These are phyloP conservation scores for Alternaria rosae DNA, from an alignment of 2,329 filamentous ascomycete species.

Conservation along the genomic window DNA sequence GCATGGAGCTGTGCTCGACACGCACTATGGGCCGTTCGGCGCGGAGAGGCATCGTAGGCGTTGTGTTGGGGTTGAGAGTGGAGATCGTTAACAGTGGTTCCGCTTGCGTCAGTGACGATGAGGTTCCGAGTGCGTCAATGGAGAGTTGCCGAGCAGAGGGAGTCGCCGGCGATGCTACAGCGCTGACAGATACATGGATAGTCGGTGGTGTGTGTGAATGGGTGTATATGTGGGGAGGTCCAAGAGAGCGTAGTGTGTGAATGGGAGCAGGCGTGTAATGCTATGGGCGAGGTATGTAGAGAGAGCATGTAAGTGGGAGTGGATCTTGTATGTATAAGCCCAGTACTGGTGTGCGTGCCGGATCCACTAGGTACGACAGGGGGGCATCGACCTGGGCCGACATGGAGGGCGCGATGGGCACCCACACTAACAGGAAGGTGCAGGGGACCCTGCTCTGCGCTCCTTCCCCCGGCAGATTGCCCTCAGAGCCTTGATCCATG, in stretches of 20 bases:
- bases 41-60: constrained; percentile 75
- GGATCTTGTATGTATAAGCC: constrained; percentile 32
- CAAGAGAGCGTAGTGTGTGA: neutral
- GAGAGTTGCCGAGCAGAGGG: constrained; percentile 25
- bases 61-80: constrained; percentile 1
- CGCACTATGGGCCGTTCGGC: constrained; percentile 87
- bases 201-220: neutral
- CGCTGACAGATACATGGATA: constrained; percentile 28
- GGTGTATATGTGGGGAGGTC: neutral
- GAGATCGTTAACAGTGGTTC: constrained; percentile 1
- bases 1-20: constrained; percentile 89
- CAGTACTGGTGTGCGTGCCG: constrained; percentile 18
- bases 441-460: constrained; percentile 19
- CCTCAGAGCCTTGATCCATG: constrained; percentile 12
- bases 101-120: constrained; percentile 17
- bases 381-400: constrained; percentile 26
- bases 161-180: constrained; percentile 32
- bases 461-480: constrained; percentile 31
- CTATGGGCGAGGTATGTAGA: neutral
- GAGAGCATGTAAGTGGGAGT: constrained; percentile 16
- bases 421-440: constrained; percentile 23
- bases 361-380: constrained; percentile 15
- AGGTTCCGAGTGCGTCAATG: constrained; percentile 33
- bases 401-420: constrained; percentile 27
- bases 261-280: constrained; percentile 16